phyloP scores from a whole-genome alignment of 352 stramenopile species.

The Elongisporangium prolatum region DNA sequence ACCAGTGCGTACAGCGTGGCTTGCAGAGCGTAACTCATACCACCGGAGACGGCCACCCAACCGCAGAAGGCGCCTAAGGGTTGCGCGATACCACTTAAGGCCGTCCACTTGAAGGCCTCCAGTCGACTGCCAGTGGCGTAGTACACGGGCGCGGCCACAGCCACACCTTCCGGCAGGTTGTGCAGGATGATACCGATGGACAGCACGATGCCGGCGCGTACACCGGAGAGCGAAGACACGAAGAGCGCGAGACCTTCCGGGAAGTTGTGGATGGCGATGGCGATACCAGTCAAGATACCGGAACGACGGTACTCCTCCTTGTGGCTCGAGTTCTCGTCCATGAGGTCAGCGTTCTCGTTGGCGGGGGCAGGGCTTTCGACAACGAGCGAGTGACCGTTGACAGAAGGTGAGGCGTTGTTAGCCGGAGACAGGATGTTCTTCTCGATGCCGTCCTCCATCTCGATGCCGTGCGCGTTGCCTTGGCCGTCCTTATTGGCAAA shows the following conservation, averaged over 20 bases:
- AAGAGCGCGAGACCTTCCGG: conserved; percentile 94
- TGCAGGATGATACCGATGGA: conserved; percentile 93
- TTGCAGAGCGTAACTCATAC: conserved; percentile 44
- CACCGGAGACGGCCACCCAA: conserved; percentile 22
- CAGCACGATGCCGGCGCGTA: conserved; percentile 76
- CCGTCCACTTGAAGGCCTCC: conserved; percentile 87
- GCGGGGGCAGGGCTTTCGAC: neutral
- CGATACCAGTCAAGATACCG: conserved; percentile 87
- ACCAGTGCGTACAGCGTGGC: conserved; percentile 87
- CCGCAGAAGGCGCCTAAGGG: conserved; percentile 79
- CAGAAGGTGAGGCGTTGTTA: neutral
- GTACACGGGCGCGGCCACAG: conserved; percentile 92
- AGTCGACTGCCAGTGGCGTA: conserved; percentile 88
- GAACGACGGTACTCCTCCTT: conserved; percentile 54
- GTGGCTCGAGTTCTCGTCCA: conserved; percentile 1
- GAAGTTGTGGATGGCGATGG: conserved; percentile 96
- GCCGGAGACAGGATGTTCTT: conserved; percentile 16
- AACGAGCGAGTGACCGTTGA: neutral
- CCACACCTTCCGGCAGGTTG: conserved; percentile 94
- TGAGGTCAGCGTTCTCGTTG: conserved; percentile 1
- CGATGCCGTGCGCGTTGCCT: conserved; percentile 1
- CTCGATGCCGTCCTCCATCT: conserved; percentile 22
- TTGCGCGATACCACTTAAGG: conserved; percentile 83
- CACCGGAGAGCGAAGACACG: conserved; percentile 83
- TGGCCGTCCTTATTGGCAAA: conserved; percentile 17